phyloP scores from a whole-genome alignment of 2,329 filamentous ascomycete genomes.

The Teratosphaeria zuluensis region DNA sequence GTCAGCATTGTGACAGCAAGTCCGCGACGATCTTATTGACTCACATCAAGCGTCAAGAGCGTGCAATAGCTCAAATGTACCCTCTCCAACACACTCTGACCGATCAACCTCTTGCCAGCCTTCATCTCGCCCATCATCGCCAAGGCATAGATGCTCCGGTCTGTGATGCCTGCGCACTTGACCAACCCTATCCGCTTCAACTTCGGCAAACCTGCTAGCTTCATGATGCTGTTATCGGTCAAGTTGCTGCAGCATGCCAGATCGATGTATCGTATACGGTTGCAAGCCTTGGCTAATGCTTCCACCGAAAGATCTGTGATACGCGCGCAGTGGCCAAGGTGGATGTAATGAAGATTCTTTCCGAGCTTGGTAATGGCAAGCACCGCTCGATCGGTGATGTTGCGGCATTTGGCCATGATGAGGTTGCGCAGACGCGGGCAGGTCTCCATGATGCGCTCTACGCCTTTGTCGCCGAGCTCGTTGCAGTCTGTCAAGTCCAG shows the following conservation, averaged over 20 bases:
- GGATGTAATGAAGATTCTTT: conserved; percentile 94
- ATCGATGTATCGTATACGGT: conserved; percentile 93
- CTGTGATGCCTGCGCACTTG: conserved; percentile 84
- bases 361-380: conserved; percentile 78
- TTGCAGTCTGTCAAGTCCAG: conserved; percentile 85
- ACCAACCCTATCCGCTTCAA: conserved; percentile 89
- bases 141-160: conserved; percentile 76
- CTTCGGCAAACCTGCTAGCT: conserved; percentile 80
- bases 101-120: conserved; percentile 27
- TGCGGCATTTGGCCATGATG: conserved; percentile 85
- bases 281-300: conserved; percentile 74
- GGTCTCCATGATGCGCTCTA: conserved; percentile 76
- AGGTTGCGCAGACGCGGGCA: conserved; percentile 86
- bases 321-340: conserved; percentile 83
- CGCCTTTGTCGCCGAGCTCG: conserved; percentile 73
- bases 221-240: conserved; percentile 77
- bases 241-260: conserved; percentile 86
- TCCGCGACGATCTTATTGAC: conserved; percentile 20
- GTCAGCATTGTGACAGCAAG: conserved; percentile 20
- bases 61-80: conserved; percentile 95
- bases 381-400: conserved; percentile 83
- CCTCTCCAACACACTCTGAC: conserved; percentile 67
- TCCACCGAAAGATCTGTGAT: conserved; percentile 87
- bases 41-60: conserved; percentile 69
- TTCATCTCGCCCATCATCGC: conserved; percentile 43